These are phyloP conservation scores for Leccinum pachyderme DNA, from an alignment of 1,284 basidiomycete genomes.

Conservation along the genomic window DNA sequence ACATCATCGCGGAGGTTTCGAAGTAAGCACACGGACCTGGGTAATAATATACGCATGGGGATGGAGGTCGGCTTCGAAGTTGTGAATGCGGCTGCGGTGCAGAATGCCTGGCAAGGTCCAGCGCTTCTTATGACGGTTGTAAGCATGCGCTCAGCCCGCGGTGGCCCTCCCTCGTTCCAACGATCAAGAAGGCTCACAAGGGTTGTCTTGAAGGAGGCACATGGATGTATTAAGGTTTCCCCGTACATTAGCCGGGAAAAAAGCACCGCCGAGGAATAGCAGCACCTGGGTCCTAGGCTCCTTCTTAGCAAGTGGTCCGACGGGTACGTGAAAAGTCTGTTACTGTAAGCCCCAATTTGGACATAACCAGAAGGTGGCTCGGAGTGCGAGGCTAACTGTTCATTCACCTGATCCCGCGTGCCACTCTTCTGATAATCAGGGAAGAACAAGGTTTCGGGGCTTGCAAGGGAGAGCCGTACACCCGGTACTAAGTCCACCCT, in stretches of 20 bases:
- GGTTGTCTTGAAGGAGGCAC: neutral
- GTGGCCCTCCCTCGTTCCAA: neutral
- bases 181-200: neutral
- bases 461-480: neutral
- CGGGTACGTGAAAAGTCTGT: neutral
- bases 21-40: neutral
- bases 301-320: neutral
- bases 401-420: neutral
- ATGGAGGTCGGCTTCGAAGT: neutral
- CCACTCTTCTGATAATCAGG: neutral
- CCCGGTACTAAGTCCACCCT: neutral
- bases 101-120: neutral
- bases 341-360: constrained; percentile 18
- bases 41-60: neutral
- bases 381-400: neutral
- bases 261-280: neutral
- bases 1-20: neutral
- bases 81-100: neutral
- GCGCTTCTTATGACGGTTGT: neutral
- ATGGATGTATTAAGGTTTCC: neutral
- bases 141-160: neutral
- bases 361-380: constrained; percentile 4
- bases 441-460: neutral
- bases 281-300: neutral
- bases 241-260: constrained; percentile 2